Percentiles rank a stretch among this genome's conserved stretches.
phyloP scores from a whole-genome alignment of 1,139 yeast genomes.

The Yamadazyma siamensis region DNA sequence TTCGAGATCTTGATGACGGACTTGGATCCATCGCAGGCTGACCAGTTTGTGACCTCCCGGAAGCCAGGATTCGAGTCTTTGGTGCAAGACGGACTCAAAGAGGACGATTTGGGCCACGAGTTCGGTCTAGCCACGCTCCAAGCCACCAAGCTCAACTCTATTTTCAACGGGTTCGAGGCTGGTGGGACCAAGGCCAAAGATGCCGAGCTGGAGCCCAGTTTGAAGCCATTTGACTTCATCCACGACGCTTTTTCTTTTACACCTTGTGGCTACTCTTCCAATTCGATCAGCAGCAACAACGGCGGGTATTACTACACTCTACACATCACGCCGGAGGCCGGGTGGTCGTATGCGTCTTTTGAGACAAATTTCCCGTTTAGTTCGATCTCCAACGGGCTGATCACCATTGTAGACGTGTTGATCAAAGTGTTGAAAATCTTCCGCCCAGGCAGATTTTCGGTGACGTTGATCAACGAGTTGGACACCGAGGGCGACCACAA shows the following conservation, averaged over 20 bases:
- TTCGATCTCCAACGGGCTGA: conserved; percentile 23
- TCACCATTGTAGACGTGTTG: conserved; percentile 51
- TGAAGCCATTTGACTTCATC: conserved; percentile 27
- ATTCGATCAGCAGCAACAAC: conserved; percentile 58
- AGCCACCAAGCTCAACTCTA: conserved; percentile 54
- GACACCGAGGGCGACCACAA: conserved; percentile 10
- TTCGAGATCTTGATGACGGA: conserved; percentile 92
- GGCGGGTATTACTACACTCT: conserved; percentile 77
- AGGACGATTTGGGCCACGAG: conserved; percentile 74
- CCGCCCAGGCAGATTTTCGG: conserved; percentile 73
- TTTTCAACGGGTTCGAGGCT: conserved; percentile 35
- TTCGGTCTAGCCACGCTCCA: conserved; percentile 68
- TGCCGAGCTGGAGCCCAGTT: conserved; percentile 24
- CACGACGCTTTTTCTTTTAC: conserved; percentile 90
- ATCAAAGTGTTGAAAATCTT: conserved; percentile 60
- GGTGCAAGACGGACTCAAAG: conserved; percentile 36
- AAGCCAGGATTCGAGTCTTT: conserved; percentile 47
- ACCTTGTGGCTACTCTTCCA: conserved; percentile 97
- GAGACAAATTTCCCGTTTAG: conserved; percentile 75
- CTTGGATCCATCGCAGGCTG: conserved; percentile 56
- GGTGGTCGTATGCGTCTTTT: conserved; percentile 95
- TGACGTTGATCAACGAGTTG: conserved; percentile 57
- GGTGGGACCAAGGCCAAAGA: too few relatives aligned
- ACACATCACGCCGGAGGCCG: conserved; percentile 91
- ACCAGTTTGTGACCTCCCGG: conserved; percentile 58